phyloP scores from a whole-genome alignment of 805 yeast genomes.

The Isabelozyma rhagii region DNA sequence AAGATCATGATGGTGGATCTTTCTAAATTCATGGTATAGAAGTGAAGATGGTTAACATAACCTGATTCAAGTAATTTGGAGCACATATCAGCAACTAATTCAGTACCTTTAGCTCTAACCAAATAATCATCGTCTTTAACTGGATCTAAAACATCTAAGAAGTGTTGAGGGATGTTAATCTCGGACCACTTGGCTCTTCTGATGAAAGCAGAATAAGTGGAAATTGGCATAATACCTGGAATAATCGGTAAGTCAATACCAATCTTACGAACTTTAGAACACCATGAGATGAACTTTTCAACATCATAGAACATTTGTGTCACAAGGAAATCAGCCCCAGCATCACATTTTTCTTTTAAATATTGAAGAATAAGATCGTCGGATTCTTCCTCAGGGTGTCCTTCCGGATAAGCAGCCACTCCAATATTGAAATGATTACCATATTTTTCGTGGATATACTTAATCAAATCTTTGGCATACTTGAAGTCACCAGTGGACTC shows the following conservation, averaged over 20 bases:
- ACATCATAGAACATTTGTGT: constrained; percentile 98
- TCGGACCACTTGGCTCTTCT: constrained; percentile 96
- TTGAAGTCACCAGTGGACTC: constrained; percentile 80
- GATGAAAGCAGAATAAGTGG: constrained; percentile 88
- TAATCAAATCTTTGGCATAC: constrained; percentile 84
- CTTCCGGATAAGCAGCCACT: constrained; percentile 97
- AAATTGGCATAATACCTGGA: constrained; percentile 98
- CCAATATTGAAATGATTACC: constrained; percentile 93
- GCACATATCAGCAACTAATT: constrained; percentile 83
- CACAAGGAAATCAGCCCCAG: constrained; percentile 89
- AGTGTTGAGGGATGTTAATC: constrained; percentile 72
- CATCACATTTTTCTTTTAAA: constrained; percentile 85
- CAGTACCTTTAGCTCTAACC: constrained; percentile 83
- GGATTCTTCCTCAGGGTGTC: constrained; percentile 80
- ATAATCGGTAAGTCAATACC: constrained; percentile 86
- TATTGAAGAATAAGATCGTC: constrained; percentile 51
- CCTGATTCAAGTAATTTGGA: constrained; percentile 65
- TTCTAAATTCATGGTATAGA: constrained; percentile 97
- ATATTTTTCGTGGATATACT: constrained; percentile 68
- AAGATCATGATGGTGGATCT: constrained; percentile 84
- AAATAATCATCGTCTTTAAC: constrained; percentile 86
- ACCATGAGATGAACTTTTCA: constrained; percentile 83
- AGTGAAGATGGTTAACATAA: constrained; percentile 80
- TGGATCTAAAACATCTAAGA: constrained; percentile 68
- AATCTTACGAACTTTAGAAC: constrained; percentile 57